Base-by-base conservation (phyloP, 257 asterid genomes). In the Solanum virginianum region DNA sequence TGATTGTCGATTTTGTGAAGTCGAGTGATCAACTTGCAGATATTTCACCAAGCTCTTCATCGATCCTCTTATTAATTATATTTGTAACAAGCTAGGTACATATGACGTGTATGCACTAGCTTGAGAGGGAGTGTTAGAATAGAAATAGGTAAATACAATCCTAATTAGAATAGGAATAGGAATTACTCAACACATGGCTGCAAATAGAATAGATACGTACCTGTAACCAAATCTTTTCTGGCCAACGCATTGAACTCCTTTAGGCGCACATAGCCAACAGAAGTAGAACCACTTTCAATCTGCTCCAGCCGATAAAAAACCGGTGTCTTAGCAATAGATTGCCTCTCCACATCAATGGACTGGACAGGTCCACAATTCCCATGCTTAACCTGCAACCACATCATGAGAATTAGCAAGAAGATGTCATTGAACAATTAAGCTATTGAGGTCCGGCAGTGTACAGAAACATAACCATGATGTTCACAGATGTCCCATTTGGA, bases 221-320 rank as follows among this genome's bases (percentile, higher is more conserved):
- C 99, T 86, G 93, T 93, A 85, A 93, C 95, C 88, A 96, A 88
- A 89, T 96, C 98, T 87, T 94, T 96, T 92, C 93, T 93, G 56
- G 99, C 99, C 94, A 96, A 87, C 41, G 99, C 98, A 91, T 96
- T 96, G 92, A 96, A 96, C 89, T 96, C 99, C 91, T 93, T 96
- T n/a, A 96, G 90, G 85, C 94, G 98, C 79, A 96, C 97, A 89
- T 96, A 96, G 87, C 99, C 99, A 85, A 95, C 95, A 86, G 92
- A 88, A 87, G 77, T 84, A 49, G 92, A 81, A 69, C 92, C 89
- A 88, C 89, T 90, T 84, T 90, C 95, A 32, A 87, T 92, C 88
- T 92, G 97, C 88, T 95, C 98, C 92, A 94, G 83, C 51, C 95
- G 90, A 88, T 96, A 96, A 91, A 92, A 96, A 75, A 96, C 98